Evolutionary conservation across 805 yeast genomes (phyloP).

Genomic region (Candida mattraensis): DNA sequence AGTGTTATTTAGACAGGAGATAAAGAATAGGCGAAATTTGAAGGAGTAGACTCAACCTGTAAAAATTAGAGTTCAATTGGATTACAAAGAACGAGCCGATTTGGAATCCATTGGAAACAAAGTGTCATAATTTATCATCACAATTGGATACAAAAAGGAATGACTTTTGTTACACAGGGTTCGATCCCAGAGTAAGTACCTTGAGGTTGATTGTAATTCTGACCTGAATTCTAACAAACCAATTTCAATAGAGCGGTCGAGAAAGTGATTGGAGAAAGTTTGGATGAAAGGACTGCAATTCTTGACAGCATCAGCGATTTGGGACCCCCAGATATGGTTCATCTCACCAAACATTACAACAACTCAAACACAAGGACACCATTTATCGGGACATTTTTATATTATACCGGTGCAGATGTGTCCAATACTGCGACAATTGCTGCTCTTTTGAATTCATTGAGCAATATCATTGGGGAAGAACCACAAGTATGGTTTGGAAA

Average conservation of each 20-base stretch:
- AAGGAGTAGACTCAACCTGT: background rate
- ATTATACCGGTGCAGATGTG: conserved; percentile 74
- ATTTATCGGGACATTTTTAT: conserved; percentile 69
- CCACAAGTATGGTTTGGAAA: conserved; percentile 84
- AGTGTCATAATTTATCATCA: too few relatives aligned
- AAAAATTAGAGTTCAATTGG: background rate
- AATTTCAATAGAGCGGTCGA: conserved; percentile 49
- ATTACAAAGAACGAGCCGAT: too few relatives aligned
- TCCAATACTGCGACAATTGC: conserved; percentile 77
- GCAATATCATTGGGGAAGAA: conserved; percentile 58
- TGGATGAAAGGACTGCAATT: conserved; percentile 63
- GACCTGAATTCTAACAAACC: conserved; percentile 5
- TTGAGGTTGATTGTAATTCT: too few relatives aligned
- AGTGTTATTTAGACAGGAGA: background rate
- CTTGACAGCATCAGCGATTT: conserved; percentile 59
- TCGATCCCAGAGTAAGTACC: conserved; percentile 59
- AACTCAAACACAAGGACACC: conserved; percentile 35
- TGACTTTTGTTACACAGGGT: conserved; percentile 50
- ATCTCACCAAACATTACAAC: conserved; percentile 41
- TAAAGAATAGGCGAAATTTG: background rate
- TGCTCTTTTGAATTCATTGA: conserved; percentile 66
- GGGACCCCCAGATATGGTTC: conserved; percentile 71
- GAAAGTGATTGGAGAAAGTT: conserved; percentile 45
- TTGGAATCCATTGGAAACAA: too few relatives aligned
- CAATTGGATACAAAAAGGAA: too few relatives aligned